phyloP scores from a whole-genome alignment of 805 yeast genomes.

The Metschnikowia gruessii region DNA sequence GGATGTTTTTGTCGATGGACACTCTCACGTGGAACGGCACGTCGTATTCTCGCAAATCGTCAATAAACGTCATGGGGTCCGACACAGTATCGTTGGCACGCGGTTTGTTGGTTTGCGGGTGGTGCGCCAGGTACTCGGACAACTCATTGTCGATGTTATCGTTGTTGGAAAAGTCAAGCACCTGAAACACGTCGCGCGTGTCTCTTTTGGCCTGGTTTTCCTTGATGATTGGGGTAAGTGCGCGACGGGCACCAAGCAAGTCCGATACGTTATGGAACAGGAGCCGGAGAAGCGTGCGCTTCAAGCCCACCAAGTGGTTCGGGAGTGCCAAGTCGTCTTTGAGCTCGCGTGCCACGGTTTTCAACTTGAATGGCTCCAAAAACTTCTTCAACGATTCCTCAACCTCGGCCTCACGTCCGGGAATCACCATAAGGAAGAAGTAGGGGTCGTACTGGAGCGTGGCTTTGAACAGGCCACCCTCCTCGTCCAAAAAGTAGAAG shows the following conservation, averaged over 20 bases:
- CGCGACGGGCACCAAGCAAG: slow-evolving; percentile 68
- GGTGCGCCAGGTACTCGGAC: slow-evolving; percentile 6
- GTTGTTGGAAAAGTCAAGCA: slow-evolving; percentile 43
- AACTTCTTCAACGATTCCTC: slow-evolving; percentile 76
- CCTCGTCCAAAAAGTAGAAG: slow-evolving; percentile 90
- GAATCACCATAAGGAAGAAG: slow-evolving; percentile 66
- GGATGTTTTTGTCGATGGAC: slow-evolving; percentile 79
- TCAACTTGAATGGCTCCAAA: slow-evolving; percentile 59
- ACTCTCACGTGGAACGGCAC: slow-evolving; percentile 97
- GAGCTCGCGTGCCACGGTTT: slow-evolving; percentile 48
- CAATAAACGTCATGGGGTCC: slow-evolving; percentile 64
- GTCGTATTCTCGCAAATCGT: slow-evolving; percentile 88
- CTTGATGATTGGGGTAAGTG: slow-evolving; percentile 64
- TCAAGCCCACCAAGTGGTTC: slow-evolving; percentile 81
- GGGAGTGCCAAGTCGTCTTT: slow-evolving; percentile 83
- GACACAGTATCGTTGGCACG: slow-evolving; percentile 17
- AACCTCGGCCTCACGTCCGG: slow-evolving; percentile 64
- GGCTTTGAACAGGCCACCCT: slow-evolving; percentile 93
- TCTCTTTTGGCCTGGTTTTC: slow-evolving; percentile 62
- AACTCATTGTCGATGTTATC: slow-evolving; percentile 15
- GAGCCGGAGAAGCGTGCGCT: slow-evolving; percentile 61
- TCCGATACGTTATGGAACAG: slow-evolving; percentile 74
- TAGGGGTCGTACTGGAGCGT: slow-evolving; percentile 85
- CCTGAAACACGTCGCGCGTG: slow-evolving; percentile 64
- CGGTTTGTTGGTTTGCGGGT: slow-evolving; percentile 1